Evolutionary conservation across 1,139 yeast species (phyloP).

Genomic region (Kodamaea arcana): DNA sequence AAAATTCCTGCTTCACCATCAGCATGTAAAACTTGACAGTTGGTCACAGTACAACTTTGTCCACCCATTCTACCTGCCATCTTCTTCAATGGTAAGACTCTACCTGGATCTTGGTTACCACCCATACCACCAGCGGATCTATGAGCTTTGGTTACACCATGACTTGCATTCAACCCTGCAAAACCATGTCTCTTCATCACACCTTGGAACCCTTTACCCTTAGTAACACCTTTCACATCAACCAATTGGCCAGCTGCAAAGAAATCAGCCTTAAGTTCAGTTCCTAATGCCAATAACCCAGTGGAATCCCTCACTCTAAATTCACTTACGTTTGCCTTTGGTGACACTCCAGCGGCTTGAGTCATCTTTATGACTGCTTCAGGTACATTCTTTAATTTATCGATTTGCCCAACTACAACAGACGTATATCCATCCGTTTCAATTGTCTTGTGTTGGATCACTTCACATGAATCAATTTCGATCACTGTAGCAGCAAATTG

Average conservation of each 20-base stretch:
- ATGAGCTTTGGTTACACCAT: constrained; percentile 92
- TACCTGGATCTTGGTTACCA: constrained; percentile 91
- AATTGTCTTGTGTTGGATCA: constrained; percentile 63
- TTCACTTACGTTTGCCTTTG: constrained; percentile 71
- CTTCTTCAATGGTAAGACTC: constrained; percentile 93
- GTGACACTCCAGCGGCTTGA: constrained; percentile 77
- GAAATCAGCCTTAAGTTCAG: constrained; percentile 76
- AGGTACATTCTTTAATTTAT: constrained; percentile 60
- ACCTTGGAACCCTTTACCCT: constrained; percentile 98
- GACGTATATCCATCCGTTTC: constrained; percentile 77
- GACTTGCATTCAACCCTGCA: constrained; percentile 85
- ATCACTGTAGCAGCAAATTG: constrained; percentile 78
- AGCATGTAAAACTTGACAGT: constrained; percentile 70
- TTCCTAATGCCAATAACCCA: constrained; percentile 74
- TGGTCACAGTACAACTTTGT: constrained; percentile 67
- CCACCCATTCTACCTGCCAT: constrained; percentile 99
- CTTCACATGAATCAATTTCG: constrained; percentile 87
- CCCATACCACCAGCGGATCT: constrained; percentile 98
- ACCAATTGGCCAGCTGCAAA: constrained; percentile 80
- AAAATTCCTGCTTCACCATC: constrained; percentile 80
- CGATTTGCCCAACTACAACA: constrained; percentile 85
- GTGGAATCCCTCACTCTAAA: constrained; percentile 67
- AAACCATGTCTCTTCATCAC: constrained; percentile 97
- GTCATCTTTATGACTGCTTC: constrained; percentile 73
- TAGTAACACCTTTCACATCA: constrained; percentile 72